Evolutionary conservation across 352 stramenopile genomes (phyloP).

Genomic region (Globisporangium uncinulatum): DNA sequence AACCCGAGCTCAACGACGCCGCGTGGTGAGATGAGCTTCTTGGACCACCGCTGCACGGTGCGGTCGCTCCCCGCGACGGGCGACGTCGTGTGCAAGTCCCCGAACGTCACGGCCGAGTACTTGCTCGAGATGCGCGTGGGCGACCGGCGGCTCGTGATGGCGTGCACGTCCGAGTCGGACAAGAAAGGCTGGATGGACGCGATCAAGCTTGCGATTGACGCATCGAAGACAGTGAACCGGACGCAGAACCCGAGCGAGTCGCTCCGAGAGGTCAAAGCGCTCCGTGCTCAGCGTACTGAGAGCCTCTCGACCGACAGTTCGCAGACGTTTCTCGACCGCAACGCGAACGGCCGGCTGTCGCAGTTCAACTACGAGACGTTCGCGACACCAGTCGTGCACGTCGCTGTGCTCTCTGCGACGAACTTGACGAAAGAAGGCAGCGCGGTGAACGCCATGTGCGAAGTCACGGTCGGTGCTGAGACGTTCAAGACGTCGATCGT

Average conservation of each 20-base stretch:
- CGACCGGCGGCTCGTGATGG: conserved; percentile 78
- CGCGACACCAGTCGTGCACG: conserved; percentile 71
- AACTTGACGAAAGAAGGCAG: conserved; percentile 74
- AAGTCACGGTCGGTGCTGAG: conserved; percentile 73
- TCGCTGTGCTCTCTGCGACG: conserved; percentile 72
- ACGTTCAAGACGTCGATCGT: conserved; percentile 83
- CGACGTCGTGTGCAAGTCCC: conserved; percentile 68
- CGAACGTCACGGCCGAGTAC: conserved; percentile 65
- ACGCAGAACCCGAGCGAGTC: conserved; percentile 51
- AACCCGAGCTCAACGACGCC: conserved; percentile 72
- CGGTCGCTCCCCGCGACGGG: conserved; percentile 53
- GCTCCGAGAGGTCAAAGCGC: conserved; percentile 38
- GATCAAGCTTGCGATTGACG: conserved; percentile 79
- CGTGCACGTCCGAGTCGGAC: conserved; percentile 76
- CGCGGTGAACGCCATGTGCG: conserved; percentile 74
- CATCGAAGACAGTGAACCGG: conserved; percentile 74
- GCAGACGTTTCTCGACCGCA: conserved; percentile 56
- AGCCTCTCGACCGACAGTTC: conserved; percentile 59
- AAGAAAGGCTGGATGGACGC: conserved; percentile 87
- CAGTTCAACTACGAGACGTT: conserved; percentile 87
- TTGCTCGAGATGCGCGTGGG: conserved; percentile 71
- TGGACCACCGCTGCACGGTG: conserved; percentile 74
- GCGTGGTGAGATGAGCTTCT: conserved; percentile 74
- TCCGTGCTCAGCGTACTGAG: conserved; percentile 59
- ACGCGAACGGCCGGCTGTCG: conserved; percentile 61